These are phyloP conservation scores for Sporobolomyces roseus DNA, from an alignment of 768 basidiomycete species.

Conservation along the genomic window DNA sequence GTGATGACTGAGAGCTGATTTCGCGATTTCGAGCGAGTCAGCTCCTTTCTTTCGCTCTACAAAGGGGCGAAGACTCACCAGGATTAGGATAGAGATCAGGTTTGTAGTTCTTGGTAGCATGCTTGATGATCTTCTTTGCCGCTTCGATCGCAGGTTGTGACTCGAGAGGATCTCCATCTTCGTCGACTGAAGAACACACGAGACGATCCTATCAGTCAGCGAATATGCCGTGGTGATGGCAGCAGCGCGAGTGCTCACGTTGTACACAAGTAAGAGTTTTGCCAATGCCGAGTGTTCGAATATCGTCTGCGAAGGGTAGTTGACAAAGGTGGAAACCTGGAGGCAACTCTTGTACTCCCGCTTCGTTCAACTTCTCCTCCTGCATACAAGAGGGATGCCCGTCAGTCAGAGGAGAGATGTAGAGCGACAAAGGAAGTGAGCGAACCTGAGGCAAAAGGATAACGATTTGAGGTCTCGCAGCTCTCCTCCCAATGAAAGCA, in stretches of 20 bases:
- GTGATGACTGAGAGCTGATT: constrained; percentile 39
- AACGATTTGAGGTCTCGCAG: constrained; percentile 72
- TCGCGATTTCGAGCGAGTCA: background rate
- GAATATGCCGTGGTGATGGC: no score
- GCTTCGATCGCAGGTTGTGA: constrained; percentile 61
- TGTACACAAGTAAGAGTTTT: constrained; percentile 58
- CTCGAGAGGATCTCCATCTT: constrained; percentile 17
- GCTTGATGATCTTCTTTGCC: constrained; percentile 57
- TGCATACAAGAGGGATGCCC: constrained; percentile 46
- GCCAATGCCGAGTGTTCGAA: constrained; percentile 70
- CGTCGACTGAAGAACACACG: background rate
- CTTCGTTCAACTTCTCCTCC: constrained; percentile 64
- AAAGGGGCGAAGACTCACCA: constrained; percentile 61
- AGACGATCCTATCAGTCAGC: background rate
- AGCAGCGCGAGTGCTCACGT: constrained; percentile 20
- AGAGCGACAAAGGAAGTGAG: background rate
- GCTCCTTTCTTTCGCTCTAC: no score
- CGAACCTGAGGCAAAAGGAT: constrained; percentile 79
- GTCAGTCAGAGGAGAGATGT: background rate
- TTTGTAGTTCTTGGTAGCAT: constrained; percentile 77
- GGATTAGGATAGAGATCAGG: constrained; percentile 64
- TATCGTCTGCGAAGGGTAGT: constrained; percentile 91
- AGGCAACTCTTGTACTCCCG: constrained; percentile 70
- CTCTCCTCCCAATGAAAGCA: constrained; percentile 59
- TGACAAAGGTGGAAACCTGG: constrained; percentile 89